These are phyloP conservation scores for Tuber magnatum DNA, from an alignment of 495 filamentous ascomycete genomes.

Conservation along the genomic window DNA sequence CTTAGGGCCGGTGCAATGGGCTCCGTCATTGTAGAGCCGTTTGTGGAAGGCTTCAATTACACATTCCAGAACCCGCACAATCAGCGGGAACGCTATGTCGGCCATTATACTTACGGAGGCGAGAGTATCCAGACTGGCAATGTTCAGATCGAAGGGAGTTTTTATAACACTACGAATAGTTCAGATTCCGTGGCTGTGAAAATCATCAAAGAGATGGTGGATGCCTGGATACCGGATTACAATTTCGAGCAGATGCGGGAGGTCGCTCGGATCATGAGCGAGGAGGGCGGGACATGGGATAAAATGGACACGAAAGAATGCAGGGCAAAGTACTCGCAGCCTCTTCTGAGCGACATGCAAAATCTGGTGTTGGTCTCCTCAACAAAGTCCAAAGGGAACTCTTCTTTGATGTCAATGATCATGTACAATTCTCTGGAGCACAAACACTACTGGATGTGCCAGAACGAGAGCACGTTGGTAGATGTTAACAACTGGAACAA, in stretches of 20 bases:
- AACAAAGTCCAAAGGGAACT: neutral
- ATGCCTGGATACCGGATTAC: neutral
- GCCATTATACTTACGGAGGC: neutral
- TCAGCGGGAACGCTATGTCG: neutral
- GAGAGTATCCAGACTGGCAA: neutral
- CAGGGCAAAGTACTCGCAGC: neutral
- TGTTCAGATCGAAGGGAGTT: neutral
- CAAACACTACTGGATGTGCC: slow-evolving; percentile 32
- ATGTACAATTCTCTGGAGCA: neutral
- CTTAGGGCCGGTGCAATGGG: neutral
- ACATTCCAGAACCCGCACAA: neutral
- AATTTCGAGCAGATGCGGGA: slow-evolving; percentile 1
- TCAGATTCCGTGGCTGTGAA: neutral
- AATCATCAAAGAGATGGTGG: neutral
- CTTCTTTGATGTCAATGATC: neutral
- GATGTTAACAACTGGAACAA: slow-evolving; percentile 4
- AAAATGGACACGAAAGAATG: neutral
- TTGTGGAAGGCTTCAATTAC: slow-evolving; percentile 2
- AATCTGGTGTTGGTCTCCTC: neutral
- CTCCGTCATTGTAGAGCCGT: neutral
- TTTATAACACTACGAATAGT: neutral
- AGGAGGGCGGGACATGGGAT: neutral
- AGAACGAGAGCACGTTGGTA: slow-evolving; percentile 7
- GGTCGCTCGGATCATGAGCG: neutral
- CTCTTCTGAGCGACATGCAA: neutral